Evolutionary conservation across 805 yeast species (phyloP), one percentile per base, ranked within the genome.

Genomic region (Naumovozyma dairenensis): DNA sequence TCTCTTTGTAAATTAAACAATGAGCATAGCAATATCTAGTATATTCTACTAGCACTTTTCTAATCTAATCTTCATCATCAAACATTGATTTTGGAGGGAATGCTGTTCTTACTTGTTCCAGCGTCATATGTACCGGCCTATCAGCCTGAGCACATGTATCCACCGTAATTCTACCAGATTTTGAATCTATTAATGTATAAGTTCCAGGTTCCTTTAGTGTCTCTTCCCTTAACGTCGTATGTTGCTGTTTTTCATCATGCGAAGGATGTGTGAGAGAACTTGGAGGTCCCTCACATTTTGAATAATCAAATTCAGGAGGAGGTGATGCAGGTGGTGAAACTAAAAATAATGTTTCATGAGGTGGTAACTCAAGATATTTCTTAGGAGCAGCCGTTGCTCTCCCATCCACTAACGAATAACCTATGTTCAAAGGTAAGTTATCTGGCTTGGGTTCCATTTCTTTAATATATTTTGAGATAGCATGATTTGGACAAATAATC

Each of bases 321-420:
- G 67, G 67, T 3, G 67, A 62, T 5, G 58, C 49, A 13, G 67
- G 67, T 5, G 69, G 69, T 0, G 67, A 62, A 5, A 63, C 57
- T 28, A 64, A 38, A 40, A 63, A 64, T 52, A 59, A 37, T 31
- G 55, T 48, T 6, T 51, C 45, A 26, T 53, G 42, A 28, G 46
- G 42, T 7, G 69, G 69, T 8, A 64, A 45, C 29, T 53, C 28
- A 12, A 63, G 39, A 31, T 54, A 55, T 18, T 46, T 37, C 31
- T 35, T 42, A n/a, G n/a, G n/a, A 17, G 40, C 26, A 4, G 21
- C 6, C 15, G 27, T 16, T 7, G 26, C 24, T n/a, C 19, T 16
- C 2, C 41, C 36, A 31, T 47, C 44, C 2, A 40, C 29, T 24
- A 43, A 16, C 1, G 57, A 45, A 29, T 42, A 51, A 25, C 16